Conservation (phyloP, 2,329 filamentous ascomycete genomes). For the Dendrostoma leiphaemia region DNA sequence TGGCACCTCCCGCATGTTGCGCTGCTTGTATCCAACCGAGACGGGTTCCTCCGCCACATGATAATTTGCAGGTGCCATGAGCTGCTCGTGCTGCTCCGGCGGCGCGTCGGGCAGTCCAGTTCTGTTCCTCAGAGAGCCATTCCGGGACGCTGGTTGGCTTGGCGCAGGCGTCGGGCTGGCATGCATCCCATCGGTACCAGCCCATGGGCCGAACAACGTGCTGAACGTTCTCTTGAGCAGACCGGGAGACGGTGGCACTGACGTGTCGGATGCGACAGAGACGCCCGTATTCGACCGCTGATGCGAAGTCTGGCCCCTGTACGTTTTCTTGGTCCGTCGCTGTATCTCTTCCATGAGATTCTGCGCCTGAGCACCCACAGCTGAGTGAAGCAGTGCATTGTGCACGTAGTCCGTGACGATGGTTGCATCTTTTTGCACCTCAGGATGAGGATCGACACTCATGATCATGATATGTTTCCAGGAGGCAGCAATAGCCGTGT, state of each 20-base stretch:
- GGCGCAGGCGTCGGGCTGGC: not conserved
- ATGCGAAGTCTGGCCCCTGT: conserved; percentile 37
- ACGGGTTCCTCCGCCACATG: conserved; percentile 73
- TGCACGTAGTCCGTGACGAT: conserved; percentile 87
- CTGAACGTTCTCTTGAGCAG: conserved; percentile 64
- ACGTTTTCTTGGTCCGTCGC: conserved; percentile 45
- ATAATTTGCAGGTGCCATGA: conserved; percentile 67
- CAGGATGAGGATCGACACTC: conserved; percentile 90
- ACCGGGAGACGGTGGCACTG: conserved; percentile 46
- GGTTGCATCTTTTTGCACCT: conserved; percentile 82
- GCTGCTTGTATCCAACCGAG: conserved; percentile 71
- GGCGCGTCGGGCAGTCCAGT: conserved; percentile 47
- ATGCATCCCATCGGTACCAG: conserved; percentile 40
- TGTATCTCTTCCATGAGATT: conserved; percentile 72
- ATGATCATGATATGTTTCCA: conserved; percentile 93
- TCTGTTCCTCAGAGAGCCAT: conserved; percentile 38
- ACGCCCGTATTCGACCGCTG: conserved; percentile 44
- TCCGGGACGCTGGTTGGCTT: conserved; percentile 28
- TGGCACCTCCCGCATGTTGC: conserved; percentile 57
- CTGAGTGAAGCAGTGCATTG: conserved; percentile 72
- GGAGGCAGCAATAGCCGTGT: conserved; percentile 87
- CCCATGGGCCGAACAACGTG: conserved; percentile 59
- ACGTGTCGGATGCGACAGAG: conserved; percentile 23
- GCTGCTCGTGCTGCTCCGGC: conserved; percentile 72
- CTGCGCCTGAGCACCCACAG: conserved; percentile 69